Base-by-base conservation (phyloP, 140 eudicot species). In the Flaveria floridana region DNA sequence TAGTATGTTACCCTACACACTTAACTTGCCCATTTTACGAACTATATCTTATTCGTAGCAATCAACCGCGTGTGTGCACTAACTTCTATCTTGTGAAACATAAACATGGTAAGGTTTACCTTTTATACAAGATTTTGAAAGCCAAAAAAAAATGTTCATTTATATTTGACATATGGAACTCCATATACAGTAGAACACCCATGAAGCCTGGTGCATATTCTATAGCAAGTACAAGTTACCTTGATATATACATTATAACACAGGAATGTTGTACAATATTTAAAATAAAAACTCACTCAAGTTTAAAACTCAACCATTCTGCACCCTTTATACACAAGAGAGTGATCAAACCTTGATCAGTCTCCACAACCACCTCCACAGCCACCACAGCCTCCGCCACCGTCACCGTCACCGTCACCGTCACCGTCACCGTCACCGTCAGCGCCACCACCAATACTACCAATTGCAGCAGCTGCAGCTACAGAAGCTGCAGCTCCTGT, bases 321-420 rank as follows among this genome's bases (percentile, higher is more conserved):
- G 42, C 58, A 21, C 44, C 58, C 44, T 20, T 20, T 2, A 57
- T 25, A 34, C 50, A 56, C 53, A 76, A 51, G 3, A 8, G 19
- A 48, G 28, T 39, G 72, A 50, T 47, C 18, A 50, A 71, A 78
- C 46, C 26, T 76, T 19, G 4, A 39, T 76, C 81, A 70, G 59
- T 65, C 76, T 63, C 82, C 71, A 70, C 85, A 76, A 14, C 81
- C 84, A 6, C 80, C 78, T 0, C 82, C 78, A 44, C 77, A n/a
- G 0, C 74, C 76, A 0, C 76, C 79, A n/a, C 79, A 64, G 3
- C 76, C 75, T 3, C 34, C 34, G 3, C 73, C 57, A 30, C 68
- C 53, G 1, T 66, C 69, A 2, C 68, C 86, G 6, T 75, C 55
- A 2, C 47, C 47, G 7, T 9, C 47, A 6, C 47, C 47, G 0